phyloP scores from a whole-genome alignment of 164 flowering plant genomes.

The Brasenia schreberi region DNA sequence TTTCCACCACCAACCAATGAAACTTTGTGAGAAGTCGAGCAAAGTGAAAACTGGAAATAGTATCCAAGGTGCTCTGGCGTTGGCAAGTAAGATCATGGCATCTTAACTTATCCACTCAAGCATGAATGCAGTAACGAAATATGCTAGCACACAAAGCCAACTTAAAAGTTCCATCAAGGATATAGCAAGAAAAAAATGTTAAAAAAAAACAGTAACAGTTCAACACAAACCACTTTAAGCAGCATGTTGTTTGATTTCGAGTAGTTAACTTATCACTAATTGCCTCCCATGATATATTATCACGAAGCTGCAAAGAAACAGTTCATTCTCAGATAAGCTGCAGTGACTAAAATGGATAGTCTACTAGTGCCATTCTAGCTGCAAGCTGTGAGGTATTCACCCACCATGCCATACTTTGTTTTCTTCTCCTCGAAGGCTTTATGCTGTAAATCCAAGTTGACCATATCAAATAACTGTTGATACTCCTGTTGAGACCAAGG shows the following conservation, averaged over 20 bases:
- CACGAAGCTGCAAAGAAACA: slow-evolving; percentile 22
- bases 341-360: neutral
- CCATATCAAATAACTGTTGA: slow-evolving; percentile 48
- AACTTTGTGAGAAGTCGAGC: no score
- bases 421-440: slow-evolving; percentile 32
- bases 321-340: neutral
- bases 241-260: slow-evolving; percentile 25
- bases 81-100: no score
- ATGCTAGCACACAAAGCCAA: no score
- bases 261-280: slow-evolving; percentile 37
- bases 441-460: slow-evolving; percentile 44
- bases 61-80: no score
- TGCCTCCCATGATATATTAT: slow-evolving; percentile 53
- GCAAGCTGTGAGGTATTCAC: neutral
- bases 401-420: slow-evolving; percentile 50
- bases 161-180: no score
- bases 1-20: no score
- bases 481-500: slow-evolving; percentile 62
- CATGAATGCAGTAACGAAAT: no score
- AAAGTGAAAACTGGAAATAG: no score
- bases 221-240: slow-evolving; percentile 34
- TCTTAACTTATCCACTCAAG: no score
- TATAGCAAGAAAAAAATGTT: no score
- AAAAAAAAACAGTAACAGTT: no score
- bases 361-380: neutral